These are phyloP conservation scores for Solanum clarkiae DNA, from an alignment of 257 asterid genomes.

Conservation along the genomic window DNA sequence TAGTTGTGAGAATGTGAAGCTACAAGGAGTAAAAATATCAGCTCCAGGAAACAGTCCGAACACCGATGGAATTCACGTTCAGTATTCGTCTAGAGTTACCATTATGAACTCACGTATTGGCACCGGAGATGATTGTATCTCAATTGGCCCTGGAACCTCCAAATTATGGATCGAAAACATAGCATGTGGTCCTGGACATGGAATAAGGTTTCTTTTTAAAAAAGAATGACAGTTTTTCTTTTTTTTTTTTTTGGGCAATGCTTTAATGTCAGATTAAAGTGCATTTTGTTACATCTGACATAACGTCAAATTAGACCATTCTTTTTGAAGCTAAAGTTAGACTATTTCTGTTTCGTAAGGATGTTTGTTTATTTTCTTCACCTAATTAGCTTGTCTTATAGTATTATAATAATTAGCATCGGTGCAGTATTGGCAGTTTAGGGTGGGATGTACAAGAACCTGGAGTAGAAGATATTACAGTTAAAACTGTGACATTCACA, in stretches of 20 bases:
- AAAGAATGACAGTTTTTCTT: no score
- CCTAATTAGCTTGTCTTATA: neutral
- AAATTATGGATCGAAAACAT: neutral
- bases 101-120: neutral
- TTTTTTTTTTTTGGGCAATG: no score
- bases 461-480: neutral
- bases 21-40: neutral
- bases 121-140: neutral
- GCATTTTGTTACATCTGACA: no score
- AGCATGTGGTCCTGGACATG: neutral
- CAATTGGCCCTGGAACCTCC: neutral
- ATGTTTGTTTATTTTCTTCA: neutral
- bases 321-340: neutral
- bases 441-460: neutral
- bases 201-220: neutral
- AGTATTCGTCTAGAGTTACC: neutral
- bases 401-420: neutral
- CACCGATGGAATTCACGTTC: neutral
- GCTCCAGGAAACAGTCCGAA: neutral
- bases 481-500: neutral
- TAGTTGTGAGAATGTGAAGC: neutral
- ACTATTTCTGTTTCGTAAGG: neutral
- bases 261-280: no score
- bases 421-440: neutral
- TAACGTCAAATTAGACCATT: no score